Conservation (phyloP, 345 rosid genomes). For the Salix koriyanagi region DNA sequence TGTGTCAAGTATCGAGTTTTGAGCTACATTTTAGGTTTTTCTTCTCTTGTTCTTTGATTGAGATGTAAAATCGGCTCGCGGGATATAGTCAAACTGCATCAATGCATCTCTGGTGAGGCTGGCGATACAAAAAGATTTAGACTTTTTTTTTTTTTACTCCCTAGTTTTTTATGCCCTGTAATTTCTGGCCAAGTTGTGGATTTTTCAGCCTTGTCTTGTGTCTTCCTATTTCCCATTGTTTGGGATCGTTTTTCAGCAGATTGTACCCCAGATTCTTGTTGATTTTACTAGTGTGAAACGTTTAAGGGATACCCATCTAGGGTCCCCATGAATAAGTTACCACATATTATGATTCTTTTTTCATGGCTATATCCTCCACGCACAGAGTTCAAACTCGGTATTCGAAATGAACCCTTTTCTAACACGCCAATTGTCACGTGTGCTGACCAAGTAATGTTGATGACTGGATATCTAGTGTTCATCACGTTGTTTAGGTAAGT, state of each 20-base stretch:
- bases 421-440: not conserved
- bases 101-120: slow-evolving; percentile 74
- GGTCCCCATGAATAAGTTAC: slow-evolving; percentile 46
- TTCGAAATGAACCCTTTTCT: slow-evolving; percentile 5
- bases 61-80: slow-evolving; percentile 73
- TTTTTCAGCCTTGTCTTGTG: slow-evolving; percentile 39
- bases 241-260: slow-evolving; percentile 38
- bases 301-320: slow-evolving; percentile 40
- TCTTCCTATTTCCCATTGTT: slow-evolving; percentile 25
- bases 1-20: slow-evolving; percentile 59
- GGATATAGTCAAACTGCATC: slow-evolving; percentile 55
- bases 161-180: slow-evolving; percentile 30
- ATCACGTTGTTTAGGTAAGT: not conserved
- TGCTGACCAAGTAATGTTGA: not conserved
- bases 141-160: slow-evolving; percentile 5
- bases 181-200: slow-evolving; percentile 38
- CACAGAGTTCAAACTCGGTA: slow-evolving; percentile 18
- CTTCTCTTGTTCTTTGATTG: slow-evolving; percentile 46
- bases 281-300: slow-evolving; percentile 47
- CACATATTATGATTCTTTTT: slow-evolving; percentile 31
- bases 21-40: slow-evolving; percentile 38
- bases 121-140: slow-evolving; percentile 44
- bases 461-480: not conserved
- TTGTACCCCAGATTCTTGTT: slow-evolving; percentile 45
- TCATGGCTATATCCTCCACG: slow-evolving; percentile 9